Base-by-base conservation (phyloP, 1,284 basidiomycete genomes). In the Moesziomyces sp. region DNA sequence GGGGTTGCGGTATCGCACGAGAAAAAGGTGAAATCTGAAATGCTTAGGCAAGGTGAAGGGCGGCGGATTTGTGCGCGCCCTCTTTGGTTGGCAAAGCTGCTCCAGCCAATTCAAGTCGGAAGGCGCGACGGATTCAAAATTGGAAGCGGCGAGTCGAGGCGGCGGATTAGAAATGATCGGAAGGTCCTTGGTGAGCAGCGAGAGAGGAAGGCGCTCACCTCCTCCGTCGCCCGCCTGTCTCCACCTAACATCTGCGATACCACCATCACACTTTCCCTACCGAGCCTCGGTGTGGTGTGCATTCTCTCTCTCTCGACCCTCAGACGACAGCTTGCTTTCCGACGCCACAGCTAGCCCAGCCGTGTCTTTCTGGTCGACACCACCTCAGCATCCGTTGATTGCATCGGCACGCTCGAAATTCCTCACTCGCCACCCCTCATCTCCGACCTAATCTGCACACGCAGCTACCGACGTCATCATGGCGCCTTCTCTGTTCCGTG, bases 401-500 rank as follows among this genome's bases (percentile, higher is more conserved):
- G 34, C 19, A n/a, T 21, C 35, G 35, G 30, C 30, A 10, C 35
- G 1, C 35, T 38, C 35, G 35, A 18, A 38, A 0, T 44, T 48
- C 43, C 30, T 23, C 44, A 54, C 10, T 38, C 56, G 55, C 59
- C 66, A 68, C 65, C 51, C 11, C 30, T 30, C 54, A 28, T 16
- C 30, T 19, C 24, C 5, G n/a, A 43, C 9, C 21, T 24, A 8
- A 26, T 40, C 47, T 5, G 28, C 28, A 26, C 24, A 46, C 23
- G 14, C 44, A 47, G 18, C 30, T 43, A 19, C 34, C 28, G 24
- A 28, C 23, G 23, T 45, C 52, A 71, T 24, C 43, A 76, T 76
- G 74, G 61, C 65, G 13, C 59, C 69, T 42, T 62, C 69, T 13
- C 74, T 73, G 40, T 67, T 72, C 55, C 64, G 64, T 28, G 61